Evolutionary conservation across 1,139 yeast genomes (phyloP), one percentile per base, ranked within the genome.

Genomic region (Candida frijolesensis): DNA sequence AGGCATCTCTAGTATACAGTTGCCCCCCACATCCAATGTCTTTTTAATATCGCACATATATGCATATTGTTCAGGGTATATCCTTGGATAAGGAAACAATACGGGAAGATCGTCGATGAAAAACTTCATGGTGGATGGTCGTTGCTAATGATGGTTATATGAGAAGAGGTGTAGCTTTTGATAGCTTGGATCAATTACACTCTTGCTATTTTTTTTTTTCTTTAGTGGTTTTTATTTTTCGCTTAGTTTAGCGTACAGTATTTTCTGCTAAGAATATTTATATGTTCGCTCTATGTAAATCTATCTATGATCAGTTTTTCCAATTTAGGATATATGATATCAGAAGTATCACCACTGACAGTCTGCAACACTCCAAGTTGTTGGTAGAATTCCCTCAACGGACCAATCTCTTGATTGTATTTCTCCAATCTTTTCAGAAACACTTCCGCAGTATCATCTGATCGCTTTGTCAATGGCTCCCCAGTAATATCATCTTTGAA

Each of bases 1-100:
- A 61, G 99, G 99, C 99, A 94, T 94, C 72, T 94, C 99, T 63
- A 94, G 70, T 50, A 94, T 92, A 71, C 97, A 89, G 67, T 92
- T 91, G n/a, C 98, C 99, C 1, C 98, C 98, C 1, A 87, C 96
- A 74, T 94, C 99, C 46, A 94, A 72, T 1, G 98, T 89, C 65
- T 86, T 85, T 72, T 94, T 94, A 60, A 94, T 87, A 67, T 94
- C 98, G 60, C 96, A 83, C 98, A 94, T 94, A 70, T 94, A 94
- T 42, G 94, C 94, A 76, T 92, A 94, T 66, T 94, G 99, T 69
- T 94, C 99, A 1, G 99, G 99, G 65, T 94, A 94, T 53, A 94
- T 94, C 64, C 89, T 81, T 3, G 98, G 98, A 66, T 94, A 94
- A n/a, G 99, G 99, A 67, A 94, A 94, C 51, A 90, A 78, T 33